A percentile compares a stretch with the other conserved stretches of the same genome.
These are phyloP conservation scores for Cornus kousa DNA, from an alignment of 148 eudicot species.

Conservation along the genomic window DNA sequence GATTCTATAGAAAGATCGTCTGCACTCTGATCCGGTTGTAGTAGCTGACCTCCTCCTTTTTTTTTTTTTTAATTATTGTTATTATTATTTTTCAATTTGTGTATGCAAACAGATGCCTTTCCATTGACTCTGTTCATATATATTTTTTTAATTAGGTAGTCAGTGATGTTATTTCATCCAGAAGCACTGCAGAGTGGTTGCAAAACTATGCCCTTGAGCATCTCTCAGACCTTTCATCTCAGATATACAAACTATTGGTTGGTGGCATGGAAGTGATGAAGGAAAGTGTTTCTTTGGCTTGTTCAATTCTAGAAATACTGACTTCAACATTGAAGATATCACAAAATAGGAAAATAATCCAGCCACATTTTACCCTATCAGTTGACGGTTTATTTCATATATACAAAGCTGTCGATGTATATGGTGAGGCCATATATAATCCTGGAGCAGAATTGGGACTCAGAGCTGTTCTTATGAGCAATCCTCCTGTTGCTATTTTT, in stretches of 20 bases:
- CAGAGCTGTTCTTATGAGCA: slow-evolving; percentile 62
- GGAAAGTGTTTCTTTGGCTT: slow-evolving; percentile 23
- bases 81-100: neutral
- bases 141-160: slow-evolving; percentile 43
- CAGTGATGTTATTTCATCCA: slow-evolving; percentile 41
- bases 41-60: neutral
- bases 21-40: neutral
- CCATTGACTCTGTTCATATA: slow-evolving; percentile 1
- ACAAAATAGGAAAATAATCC: slow-evolving; percentile 51
- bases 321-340: slow-evolving; percentile 56
- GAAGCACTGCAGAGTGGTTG: slow-evolving; percentile 58
- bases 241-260: slow-evolving; percentile 54
- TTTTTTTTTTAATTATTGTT: neutral
- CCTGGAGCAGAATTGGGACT: slow-evolving; percentile 52
- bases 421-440: slow-evolving; percentile 23
- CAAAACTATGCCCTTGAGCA: slow-evolving; percentile 66
- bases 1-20: neutral
- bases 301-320: slow-evolving; percentile 44
- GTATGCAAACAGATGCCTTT: neutral
- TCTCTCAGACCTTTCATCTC: slow-evolving; percentile 72
- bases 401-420: slow-evolving; percentile 45
- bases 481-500: slow-evolving; percentile 51
- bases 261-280: slow-evolving; percentile 32
- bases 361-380: slow-evolving; percentile 72
- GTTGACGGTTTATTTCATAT: slow-evolving; percentile 51